Conservation (phyloP, 1,284 basidiomycete species). For the Trametes versicolor region DNA sequence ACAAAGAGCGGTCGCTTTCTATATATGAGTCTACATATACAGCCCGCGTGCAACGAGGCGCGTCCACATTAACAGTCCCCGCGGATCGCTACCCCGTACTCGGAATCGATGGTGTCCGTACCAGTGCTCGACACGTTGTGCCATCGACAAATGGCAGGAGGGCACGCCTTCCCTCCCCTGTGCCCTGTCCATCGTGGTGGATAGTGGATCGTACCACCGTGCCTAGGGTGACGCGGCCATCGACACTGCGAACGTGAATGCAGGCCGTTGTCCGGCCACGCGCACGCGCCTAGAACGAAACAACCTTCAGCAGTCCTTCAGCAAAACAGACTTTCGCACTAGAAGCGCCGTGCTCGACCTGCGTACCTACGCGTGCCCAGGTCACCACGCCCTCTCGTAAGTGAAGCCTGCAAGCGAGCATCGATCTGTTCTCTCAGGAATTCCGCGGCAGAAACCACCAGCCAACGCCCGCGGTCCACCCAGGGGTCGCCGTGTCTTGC, state of each 20-base stretch:
- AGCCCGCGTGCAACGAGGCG: conserved; percentile 10
- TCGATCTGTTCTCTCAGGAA: conserved; percentile 3
- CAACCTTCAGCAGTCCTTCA: conserved; percentile 24
- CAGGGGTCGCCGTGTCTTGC: not conserved
- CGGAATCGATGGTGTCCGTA: conserved; percentile 10
- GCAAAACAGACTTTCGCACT: conserved; percentile 13
- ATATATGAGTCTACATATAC: conserved; percentile 8
- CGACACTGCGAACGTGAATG: not conserved
- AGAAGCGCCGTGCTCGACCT: not conserved
- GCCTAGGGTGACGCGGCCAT: not conserved
- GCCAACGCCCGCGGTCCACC: conserved; percentile 42
- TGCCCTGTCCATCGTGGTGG: conserved; percentile 21
- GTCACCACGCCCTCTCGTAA: conserved; percentile 4
- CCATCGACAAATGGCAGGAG: not conserved
- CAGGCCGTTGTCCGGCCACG: not conserved
- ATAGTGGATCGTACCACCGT: conserved; percentile 19
- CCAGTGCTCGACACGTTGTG: conserved; percentile 17
- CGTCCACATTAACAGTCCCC: conserved; percentile 18
- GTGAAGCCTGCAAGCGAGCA: not conserved
- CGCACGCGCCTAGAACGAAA: not conserved
- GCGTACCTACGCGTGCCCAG: conserved; percentile 9
- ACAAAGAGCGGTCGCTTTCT: conserved; percentile 6
- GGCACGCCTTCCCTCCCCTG: conserved; percentile 6
- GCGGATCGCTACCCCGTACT: not conserved
- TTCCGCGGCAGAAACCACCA: conserved; percentile 41